Base-by-base conservation (phyloP, 192 early-diverging fungal species). In the Entophlyctis helioformis region DNA sequence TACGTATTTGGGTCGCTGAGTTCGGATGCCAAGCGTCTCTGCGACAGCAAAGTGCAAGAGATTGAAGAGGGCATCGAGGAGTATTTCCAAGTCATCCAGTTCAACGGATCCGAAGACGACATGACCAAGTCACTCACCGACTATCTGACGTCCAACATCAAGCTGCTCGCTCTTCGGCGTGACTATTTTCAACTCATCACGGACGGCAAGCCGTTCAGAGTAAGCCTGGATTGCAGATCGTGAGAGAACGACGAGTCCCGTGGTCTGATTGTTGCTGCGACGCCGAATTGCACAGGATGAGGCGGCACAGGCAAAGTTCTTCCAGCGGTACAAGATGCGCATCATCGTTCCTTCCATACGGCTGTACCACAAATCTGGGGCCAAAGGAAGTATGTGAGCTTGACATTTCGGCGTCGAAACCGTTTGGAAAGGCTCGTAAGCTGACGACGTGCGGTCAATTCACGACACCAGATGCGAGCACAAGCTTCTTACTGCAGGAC, bases 21-120 rank as follows among this genome's bases (percentile, higher is more conserved):
- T n/a, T 27, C 44, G n/a, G 36, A 51, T 11, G 60, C 64, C 10
- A 74, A 67, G 35, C 39, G 56, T 8, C 44, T 60, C 19, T 63
- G 64, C 39, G 61, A 69, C 36, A 46, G 39, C 15, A 60, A 62
- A 57, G 56, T 74, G 2, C 36, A 34, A 0, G 72, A 74, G 40
- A 43, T 64, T 13, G 72, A 74, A 46, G 67, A 74, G 39, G 53
- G 56, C 24, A 31, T 74, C 51, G 72, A 74, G 16, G 61, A 63
- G 33, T 67, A 59, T 24, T 28, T 53, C 18, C 59, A 62, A 36
- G 60, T 64, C 35, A 51, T 70, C 0, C 63, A 70, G 34, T 70
- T 70, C 39, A 63, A 60, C 11, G 65, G 63, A 54, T 65, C 62
- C 44, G 48, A 50, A 6, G 64, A 75, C 4, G 67, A 75, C 29